These are phyloP conservation scores for Eimeria necatrix DNA, from an alignment of 169 alveolate species.

Conservation along the genomic window DNA sequence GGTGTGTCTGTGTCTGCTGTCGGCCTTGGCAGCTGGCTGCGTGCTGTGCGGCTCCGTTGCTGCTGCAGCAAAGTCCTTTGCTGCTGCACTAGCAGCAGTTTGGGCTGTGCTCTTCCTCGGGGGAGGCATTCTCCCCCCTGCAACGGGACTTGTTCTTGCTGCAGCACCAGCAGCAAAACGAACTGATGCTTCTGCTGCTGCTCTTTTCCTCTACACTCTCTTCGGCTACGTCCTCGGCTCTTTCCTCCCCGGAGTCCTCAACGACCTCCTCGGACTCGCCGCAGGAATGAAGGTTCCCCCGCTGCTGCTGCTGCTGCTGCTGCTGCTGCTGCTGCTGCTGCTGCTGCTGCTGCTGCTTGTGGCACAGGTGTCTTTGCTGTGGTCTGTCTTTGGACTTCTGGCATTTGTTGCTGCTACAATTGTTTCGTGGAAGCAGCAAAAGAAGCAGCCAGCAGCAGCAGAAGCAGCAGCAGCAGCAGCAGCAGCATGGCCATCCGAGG, in stretches of 20 bases:
- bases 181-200: constrained; percentile 44
- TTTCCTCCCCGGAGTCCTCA: constrained; percentile 44
- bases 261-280: constrained; percentile 11
- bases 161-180: not conserved
- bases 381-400: not conserved
- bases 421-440: no score
- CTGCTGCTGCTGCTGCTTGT: not conserved
- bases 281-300: constrained; percentile 43
- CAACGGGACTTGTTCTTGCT: constrained; percentile 46
- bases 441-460: not conserved
- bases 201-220: constrained; percentile 67
- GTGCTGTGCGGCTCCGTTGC: constrained; percentile 5
- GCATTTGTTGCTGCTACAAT: no score
- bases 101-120: constrained; percentile 65
- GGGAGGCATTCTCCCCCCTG: constrained; percentile 66
- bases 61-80: not conserved
- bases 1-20: not conserved
- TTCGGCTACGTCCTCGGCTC: constrained; percentile 70
- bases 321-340: not conserved
- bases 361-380: not conserved
- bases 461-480: no score
- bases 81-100: not conserved
- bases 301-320: not conserved
- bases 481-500: no score
- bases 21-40: not conserved